Conservation (phyloP, 305 asterid species). For the Andrographis paniculata region DNA sequence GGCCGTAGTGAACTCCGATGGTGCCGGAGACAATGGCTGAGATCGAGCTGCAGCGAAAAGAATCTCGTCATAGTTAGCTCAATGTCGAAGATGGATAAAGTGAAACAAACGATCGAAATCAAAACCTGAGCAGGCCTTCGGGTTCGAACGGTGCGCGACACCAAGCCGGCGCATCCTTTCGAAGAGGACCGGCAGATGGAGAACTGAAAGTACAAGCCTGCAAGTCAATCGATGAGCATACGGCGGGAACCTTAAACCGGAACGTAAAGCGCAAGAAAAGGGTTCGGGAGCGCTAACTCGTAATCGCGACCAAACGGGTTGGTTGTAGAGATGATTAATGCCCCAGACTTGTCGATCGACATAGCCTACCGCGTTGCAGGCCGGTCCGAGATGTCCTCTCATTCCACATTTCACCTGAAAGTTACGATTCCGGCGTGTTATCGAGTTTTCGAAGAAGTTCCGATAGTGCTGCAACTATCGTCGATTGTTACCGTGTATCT, state of each 20-base stretch:
- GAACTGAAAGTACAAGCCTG: conserved; percentile 77
- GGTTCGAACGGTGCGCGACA: conserved; percentile 81
- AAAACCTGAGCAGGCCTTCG: conserved; percentile 69
- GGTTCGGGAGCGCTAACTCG: conserved; percentile 24
- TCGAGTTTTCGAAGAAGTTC: neutral
- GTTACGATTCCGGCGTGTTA: neutral
- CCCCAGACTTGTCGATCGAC: conserved; percentile 90
- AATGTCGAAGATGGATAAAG: conserved; percentile 1
- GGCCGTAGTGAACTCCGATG: conserved; percentile 83
- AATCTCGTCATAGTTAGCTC: conserved; percentile 7
- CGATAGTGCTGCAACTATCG: conserved; percentile 3
- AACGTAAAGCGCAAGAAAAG: neutral
- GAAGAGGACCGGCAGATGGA: conserved; percentile 52
- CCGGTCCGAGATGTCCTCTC: conserved; percentile 89
- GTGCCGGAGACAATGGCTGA: conserved; percentile 74
- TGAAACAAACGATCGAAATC: neutral
- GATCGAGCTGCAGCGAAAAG: conserved; percentile 40
- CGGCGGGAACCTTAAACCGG: neutral
- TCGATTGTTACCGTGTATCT: conserved; percentile 37
- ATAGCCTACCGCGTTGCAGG: conserved; percentile 83
- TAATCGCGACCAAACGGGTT: conserved; percentile 71
- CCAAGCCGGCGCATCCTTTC: conserved; percentile 66
- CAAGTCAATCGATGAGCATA: conserved; percentile 1
- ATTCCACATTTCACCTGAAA: conserved; percentile 84
- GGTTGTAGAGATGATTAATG: conserved; percentile 59